Conservation (phyloP, 2,329 filamentous ascomycete genomes). For the Myriosclerotinia curreyana region DNA sequence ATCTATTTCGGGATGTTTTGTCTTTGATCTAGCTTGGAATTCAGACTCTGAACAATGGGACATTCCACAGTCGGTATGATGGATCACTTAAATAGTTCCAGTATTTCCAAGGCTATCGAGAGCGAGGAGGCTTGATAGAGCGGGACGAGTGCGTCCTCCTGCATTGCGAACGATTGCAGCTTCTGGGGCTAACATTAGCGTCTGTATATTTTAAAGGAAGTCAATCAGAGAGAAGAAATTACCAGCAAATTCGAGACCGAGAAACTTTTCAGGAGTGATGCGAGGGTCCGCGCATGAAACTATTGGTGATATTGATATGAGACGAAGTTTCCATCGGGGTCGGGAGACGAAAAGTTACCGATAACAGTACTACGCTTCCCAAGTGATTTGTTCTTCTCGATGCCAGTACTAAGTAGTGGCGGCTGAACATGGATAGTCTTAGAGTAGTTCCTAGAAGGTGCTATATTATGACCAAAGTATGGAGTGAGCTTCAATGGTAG, state of each 20-base stretch:
- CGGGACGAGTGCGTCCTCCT: constrained; percentile 22
- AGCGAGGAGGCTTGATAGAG: constrained; percentile 15
- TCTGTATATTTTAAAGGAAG: not conserved
- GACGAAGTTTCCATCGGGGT: too few species aligned
- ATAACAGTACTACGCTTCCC: constrained; percentile 22
- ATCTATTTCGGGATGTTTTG: constrained; percentile 23
- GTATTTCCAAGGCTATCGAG: constrained; percentile 20
- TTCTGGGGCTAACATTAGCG: constrained; percentile 1
- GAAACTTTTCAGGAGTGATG: constrained; percentile 22
- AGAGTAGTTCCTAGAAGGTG: not conserved
- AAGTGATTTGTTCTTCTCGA: not conserved
- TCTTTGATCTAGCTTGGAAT: constrained; percentile 18
- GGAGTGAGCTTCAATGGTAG: not conserved
- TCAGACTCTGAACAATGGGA: constrained; percentile 20
- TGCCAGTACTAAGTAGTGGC: not conserved
- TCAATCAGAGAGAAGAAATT: not conserved
- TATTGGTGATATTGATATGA: not conserved
- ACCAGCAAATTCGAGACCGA: constrained; percentile 25
- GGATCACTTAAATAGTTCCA: constrained; percentile 24
- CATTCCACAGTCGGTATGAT: constrained; percentile 28
- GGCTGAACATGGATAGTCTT: not conserved
- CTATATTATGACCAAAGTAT: not conserved
- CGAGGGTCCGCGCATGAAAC: constrained; percentile 24
- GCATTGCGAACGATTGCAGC: constrained; percentile 27
- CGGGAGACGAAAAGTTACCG: not conserved